Evolutionary conservation across 2,329 filamentous ascomycete genomes (phyloP).

Genomic region (Ceratocystis ficicola): DNA sequence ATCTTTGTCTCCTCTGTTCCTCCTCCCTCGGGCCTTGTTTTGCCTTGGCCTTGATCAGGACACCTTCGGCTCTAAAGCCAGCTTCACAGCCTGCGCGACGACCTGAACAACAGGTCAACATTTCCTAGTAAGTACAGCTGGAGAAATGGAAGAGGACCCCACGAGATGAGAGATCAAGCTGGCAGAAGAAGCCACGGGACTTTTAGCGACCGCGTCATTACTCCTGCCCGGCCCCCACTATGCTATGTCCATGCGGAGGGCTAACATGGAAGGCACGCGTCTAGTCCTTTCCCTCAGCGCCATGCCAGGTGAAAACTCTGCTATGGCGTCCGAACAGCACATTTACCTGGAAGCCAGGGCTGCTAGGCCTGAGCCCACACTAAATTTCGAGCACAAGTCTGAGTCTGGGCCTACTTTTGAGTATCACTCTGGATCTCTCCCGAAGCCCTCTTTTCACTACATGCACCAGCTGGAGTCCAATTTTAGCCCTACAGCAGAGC

Average conservation of each 20-base stretch:
- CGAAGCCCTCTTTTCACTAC: neutral
- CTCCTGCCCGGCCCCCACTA: neutral
- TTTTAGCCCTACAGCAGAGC: neutral
- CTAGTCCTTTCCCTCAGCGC: neutral
- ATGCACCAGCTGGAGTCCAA: neutral
- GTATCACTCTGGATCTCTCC: too few relatives aligned
- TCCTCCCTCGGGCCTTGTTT: neutral
- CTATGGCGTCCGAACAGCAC: neutral
- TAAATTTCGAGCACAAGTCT: neutral
- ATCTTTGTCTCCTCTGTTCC: neutral
- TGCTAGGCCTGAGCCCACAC: too few relatives aligned
- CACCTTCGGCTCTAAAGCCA: neutral
- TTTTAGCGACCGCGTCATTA: neutral
- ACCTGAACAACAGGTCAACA: neutral
- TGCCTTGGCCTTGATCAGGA: neutral
- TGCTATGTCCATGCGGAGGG: neutral
- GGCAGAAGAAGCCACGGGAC: neutral
- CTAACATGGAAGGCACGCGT: conserved; percentile 5
- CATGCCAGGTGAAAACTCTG: conserved; percentile 3
- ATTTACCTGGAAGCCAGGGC: neutral
- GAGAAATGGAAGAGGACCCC: too few relatives aligned
- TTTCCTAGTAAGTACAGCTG: neutral
- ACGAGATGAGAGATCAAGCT: neutral
- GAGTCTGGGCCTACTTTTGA: neutral
- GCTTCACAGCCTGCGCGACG: neutral